Percentiles rank a stretch among this genome's conserved stretches.
phyloP scores from a whole-genome alignment of 108 stramenopile genomes.

The Fistulifera pelliculosa region DNA sequence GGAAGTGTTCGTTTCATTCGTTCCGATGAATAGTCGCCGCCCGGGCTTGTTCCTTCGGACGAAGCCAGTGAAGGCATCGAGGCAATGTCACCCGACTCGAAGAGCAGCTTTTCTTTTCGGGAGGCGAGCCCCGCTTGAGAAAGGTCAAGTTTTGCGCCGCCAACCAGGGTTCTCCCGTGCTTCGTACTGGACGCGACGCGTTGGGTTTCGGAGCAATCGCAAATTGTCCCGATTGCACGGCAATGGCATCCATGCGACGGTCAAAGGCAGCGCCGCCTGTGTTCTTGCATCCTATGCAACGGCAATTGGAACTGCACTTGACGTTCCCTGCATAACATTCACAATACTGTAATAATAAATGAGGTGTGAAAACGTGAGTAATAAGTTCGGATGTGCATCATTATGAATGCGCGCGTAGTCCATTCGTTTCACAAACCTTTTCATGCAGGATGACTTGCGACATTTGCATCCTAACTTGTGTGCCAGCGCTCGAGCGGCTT shows the following conservation, averaged over 20 bases:
- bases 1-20: slow-evolving; percentile 8
- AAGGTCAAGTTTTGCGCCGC: slow-evolving; percentile 77
- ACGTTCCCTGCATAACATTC: slow-evolving; percentile 87
- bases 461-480: slow-evolving; percentile 96
- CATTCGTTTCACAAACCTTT: slow-evolving; percentile 30
- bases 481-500: slow-evolving; percentile 16
- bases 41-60: slow-evolving; percentile 1
- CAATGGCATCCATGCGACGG: background rate
- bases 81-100: slow-evolving; percentile 14
- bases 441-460: slow-evolving; percentile 85
- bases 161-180: slow-evolving; percentile 30
- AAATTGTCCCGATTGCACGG: slow-evolving; percentile 3
- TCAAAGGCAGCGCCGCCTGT: slow-evolving; percentile 21
- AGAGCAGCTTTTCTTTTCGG: slow-evolving; percentile 6
- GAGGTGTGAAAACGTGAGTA: slow-evolving; percentile 37
- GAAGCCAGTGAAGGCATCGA: slow-evolving; percentile 23
- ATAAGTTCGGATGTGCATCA: background rate
- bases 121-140: slow-evolving; percentile 39
- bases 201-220: background rate
- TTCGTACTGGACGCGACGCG: background rate
- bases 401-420: background rate
- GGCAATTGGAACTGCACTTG: slow-evolving; percentile 81
- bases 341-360: no score
- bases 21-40: background rate
- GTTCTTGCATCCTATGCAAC: slow-evolving; percentile 92